Conservation (phyloP, 2,329 filamentous ascomycete genomes). For the Plenodomus biglobosus region DNA sequence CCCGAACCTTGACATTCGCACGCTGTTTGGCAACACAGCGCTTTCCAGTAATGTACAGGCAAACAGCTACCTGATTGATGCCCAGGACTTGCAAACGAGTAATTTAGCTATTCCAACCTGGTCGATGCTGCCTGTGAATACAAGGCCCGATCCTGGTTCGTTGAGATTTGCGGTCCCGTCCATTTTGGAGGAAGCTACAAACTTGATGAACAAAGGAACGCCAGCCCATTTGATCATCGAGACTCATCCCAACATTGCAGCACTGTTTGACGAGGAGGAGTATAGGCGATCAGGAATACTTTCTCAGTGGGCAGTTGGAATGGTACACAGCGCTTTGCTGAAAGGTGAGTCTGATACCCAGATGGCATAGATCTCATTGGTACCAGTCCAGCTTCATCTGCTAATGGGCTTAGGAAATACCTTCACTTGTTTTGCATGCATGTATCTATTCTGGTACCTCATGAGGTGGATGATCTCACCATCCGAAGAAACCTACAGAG, state of each 20-base stretch:
- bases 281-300: constrained; percentile 21
- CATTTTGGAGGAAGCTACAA: constrained; percentile 17
- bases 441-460: constrained; percentile 27
- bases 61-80: constrained; percentile 12
- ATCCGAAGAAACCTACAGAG: constrained; percentile 24
- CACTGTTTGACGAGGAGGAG: constrained; percentile 22
- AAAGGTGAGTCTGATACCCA: constrained; percentile 17
- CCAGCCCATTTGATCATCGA: constrained; percentile 18
- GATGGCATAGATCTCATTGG: too few relatives aligned
- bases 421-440: constrained; percentile 28
- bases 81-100: constrained; percentile 12
- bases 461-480: constrained; percentile 32
- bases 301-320: constrained; percentile 24
- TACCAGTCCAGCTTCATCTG: neutral
- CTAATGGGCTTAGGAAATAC: constrained; percentile 16
- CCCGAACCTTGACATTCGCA: constrained; percentile 22
- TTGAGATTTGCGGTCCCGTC: constrained; percentile 10
- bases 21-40: constrained; percentile 20
- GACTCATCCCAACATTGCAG: constrained; percentile 24
- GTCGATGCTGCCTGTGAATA: constrained; percentile 29
- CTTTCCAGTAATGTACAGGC: constrained; percentile 15
- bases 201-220: constrained; percentile 13
- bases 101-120: constrained; percentile 28
- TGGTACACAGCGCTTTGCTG: constrained; percentile 23
- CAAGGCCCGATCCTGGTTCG: constrained; percentile 21